These are phyloP conservation scores for Hanseniaspora thailandica DNA, from an alignment of 805 yeast genomes.

Conservation along the genomic window DNA sequence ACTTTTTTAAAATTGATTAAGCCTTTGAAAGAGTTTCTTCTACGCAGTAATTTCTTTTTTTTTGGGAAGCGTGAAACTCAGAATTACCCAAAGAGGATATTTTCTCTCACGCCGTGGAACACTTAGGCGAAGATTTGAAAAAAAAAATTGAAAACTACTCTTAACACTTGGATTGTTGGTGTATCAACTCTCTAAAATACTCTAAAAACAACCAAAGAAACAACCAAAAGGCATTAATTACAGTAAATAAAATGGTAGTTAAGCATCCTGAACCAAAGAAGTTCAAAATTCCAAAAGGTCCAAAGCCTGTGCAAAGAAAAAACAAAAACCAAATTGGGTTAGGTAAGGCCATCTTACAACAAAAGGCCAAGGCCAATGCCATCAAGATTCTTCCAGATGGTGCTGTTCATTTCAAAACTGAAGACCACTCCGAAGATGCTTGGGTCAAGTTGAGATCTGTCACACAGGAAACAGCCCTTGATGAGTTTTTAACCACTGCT, in stretches of 20 bases:
- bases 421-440: slow-evolving; percentile 57
- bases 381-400: slow-evolving; percentile 71
- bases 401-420: slow-evolving; percentile 78
- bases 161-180: no score
- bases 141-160: no score
- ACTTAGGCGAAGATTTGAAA: no score
- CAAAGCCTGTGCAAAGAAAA: slow-evolving; percentile 75
- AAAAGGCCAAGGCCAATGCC: slow-evolving; percentile 55
- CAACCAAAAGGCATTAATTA: neutral
- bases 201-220: neutral
- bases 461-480: slow-evolving; percentile 86
- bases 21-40: no score
- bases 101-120: no score
- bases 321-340: slow-evolving; percentile 75
- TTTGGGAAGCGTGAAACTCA: no score
- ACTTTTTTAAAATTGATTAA: neutral
- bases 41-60: no score
- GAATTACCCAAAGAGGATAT: no score
- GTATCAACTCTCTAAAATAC: no score
- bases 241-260: slow-evolving; percentile 28
- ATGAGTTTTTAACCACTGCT: slow-evolving; percentile 90
- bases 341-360: slow-evolving; percentile 72
- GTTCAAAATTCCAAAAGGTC: slow-evolving; percentile 86
- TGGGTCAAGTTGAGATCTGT: slow-evolving; percentile 90
- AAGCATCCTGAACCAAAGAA: slow-evolving; percentile 44